Conservation (phyloP, 345 rosid species). For the Toxicodendron radicans region DNA sequence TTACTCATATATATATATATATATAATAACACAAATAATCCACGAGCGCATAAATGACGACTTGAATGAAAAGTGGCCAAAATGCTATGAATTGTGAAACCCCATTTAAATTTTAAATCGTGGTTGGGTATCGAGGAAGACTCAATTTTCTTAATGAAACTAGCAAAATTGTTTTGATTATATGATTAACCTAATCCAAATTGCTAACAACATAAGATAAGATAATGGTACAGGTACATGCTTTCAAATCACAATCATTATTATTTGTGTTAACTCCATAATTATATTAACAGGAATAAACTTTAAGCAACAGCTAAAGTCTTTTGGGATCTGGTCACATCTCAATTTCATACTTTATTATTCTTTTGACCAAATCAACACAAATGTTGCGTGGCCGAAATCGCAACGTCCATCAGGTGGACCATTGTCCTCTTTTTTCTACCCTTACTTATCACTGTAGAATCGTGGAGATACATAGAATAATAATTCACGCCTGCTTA, state of each 20-base stretch:
- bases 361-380: neutral
- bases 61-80: neutral
- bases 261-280: conserved; percentile 9
- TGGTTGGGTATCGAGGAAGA: neutral
- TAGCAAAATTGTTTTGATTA: too few relatives aligned
- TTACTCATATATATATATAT: too few relatives aligned
- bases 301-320: conserved; percentile 28
- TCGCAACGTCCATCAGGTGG: neutral
- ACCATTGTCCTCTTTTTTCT: neutral
- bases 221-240: conserved; percentile 19
- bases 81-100: neutral
- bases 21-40: neutral
- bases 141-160: too few relatives aligned
- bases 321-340: neutral
- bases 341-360: neutral
- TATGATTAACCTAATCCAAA: too few relatives aligned
- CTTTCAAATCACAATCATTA: neutral
- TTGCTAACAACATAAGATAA: neutral
- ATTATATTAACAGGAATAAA: conserved; percentile 4
- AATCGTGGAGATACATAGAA: neutral
- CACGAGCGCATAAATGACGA: neutral
- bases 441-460: too few relatives aligned
- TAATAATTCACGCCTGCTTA: neutral
- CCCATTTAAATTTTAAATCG: neutral
- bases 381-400: neutral